phyloP scores from a whole-genome alignment of 768 basidiomycete species.

The Psilocybe tampanensis region DNA sequence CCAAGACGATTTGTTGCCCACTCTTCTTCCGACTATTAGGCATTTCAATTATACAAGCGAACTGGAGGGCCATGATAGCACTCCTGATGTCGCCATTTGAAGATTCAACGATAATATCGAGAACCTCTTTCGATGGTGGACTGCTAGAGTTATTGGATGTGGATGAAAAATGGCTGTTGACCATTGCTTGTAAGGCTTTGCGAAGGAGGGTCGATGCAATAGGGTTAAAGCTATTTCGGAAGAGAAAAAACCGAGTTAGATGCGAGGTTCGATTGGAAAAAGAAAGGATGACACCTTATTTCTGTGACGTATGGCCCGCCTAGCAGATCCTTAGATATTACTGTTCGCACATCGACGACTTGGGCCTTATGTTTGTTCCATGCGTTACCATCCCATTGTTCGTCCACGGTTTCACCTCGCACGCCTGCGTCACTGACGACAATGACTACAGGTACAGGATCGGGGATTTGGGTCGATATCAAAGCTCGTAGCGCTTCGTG shows the following conservation, averaged over 20 bases:
- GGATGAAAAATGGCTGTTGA: slow-evolving; percentile 49
- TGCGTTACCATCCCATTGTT: slow-evolving; percentile 41
- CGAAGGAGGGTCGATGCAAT: slow-evolving; percentile 86
- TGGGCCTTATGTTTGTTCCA: slow-evolving; percentile 49
- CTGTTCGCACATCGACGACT: slow-evolving; percentile 63
- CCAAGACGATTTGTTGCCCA: slow-evolving; percentile 47
- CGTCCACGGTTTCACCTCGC: slow-evolving; percentile 66
- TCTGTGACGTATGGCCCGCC: slow-evolving; percentile 77
- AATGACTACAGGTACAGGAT: slow-evolving; percentile 71
- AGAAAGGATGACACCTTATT: slow-evolving; percentile 56
- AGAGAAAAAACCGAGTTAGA: not conserved
- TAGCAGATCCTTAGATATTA: slow-evolving; percentile 70
- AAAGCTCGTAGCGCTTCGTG: slow-evolving; percentile 68
- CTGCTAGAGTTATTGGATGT: slow-evolving; percentile 20
- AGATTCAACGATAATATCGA: slow-evolving; percentile 78
- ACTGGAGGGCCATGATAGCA: slow-evolving; percentile 92
- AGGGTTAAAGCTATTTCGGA: slow-evolving; percentile 76
- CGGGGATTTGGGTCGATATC: slow-evolving; percentile 37
- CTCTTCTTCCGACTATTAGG: slow-evolving; percentile 36
- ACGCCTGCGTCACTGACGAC: slow-evolving; percentile 83
- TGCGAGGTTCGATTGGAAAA: not conserved
- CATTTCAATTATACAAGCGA: slow-evolving; percentile 60
- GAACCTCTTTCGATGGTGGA: slow-evolving; percentile 60
- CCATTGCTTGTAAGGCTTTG: slow-evolving; percentile 70
- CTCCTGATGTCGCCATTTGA: slow-evolving; percentile 92